A percentile compares a stretch with the other conserved stretches of the same genome.
Evolutionary conservation across 352 stramenopile genomes (phyloP).

Genomic region (Pythium monospermum): DNA sequence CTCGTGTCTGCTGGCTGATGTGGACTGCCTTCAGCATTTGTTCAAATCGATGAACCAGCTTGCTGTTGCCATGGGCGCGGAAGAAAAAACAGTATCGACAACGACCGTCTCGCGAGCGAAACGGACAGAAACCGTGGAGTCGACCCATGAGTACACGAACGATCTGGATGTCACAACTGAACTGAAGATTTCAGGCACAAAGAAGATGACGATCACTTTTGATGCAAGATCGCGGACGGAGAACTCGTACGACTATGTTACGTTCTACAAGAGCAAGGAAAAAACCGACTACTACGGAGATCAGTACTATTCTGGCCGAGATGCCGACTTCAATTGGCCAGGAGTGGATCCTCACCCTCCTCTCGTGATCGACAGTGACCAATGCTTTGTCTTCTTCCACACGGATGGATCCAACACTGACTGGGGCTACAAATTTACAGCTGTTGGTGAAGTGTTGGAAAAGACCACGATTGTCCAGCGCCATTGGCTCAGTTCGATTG

Average conservation of each 20-base stretch:
- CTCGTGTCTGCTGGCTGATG: slow-evolving; percentile 15
- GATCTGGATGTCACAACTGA: slow-evolving; percentile 68
- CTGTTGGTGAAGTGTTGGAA: slow-evolving; percentile 58
- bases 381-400: slow-evolving; percentile 82
- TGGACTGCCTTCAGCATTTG: slow-evolving; percentile 27
- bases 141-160: slow-evolving; percentile 76
- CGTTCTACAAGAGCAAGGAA: slow-evolving; percentile 72
- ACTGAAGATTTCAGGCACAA: slow-evolving; percentile 69
- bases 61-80: slow-evolving; percentile 23
- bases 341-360: slow-evolving; percentile 55
- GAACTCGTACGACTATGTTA: slow-evolving; percentile 86
- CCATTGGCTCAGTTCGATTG: slow-evolving; percentile 61
- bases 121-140: slow-evolving; percentile 66
- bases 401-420: slow-evolving; percentile 82
- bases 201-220: slow-evolving; percentile 74
- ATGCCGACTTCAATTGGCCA: slow-evolving; percentile 77
- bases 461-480: slow-evolving; percentile 44
- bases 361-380: slow-evolving; percentile 71
- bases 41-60: slow-evolving; percentile 34
- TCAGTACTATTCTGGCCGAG: slow-evolving; percentile 72
- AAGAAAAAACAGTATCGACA: slow-evolving; percentile 23
- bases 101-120: slow-evolving; percentile 39
- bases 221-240: slow-evolving; percentile 79
- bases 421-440: slow-evolving; percentile 79
- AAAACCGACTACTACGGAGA: slow-evolving; percentile 59